Evolutionary conservation across 345 rosid genomes (phyloP).

Genomic region (Populus tremula): DNA sequence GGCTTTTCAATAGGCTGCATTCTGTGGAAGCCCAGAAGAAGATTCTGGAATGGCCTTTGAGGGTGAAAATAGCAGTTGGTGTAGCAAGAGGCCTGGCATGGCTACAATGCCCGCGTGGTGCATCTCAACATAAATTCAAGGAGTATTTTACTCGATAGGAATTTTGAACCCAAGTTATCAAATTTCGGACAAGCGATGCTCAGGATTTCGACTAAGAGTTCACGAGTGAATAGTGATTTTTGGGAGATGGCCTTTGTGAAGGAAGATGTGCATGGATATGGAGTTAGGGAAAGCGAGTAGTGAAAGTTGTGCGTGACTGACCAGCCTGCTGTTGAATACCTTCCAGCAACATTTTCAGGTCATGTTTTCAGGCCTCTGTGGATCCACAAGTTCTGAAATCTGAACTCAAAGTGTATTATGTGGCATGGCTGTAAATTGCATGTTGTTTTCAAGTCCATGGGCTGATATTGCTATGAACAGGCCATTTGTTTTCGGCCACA

Average conservation of each 20-base stretch:
- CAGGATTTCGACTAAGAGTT: not conserved
- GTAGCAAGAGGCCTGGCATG: constrained; percentile 28
- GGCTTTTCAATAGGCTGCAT: constrained; percentile 21
- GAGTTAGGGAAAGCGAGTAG: not conserved
- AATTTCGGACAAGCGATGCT: constrained; percentile 16
- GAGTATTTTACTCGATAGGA: constrained; percentile 15
- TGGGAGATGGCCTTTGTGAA: constrained; percentile 17
- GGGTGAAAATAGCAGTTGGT: constrained; percentile 27
- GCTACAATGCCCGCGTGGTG: not conserved
- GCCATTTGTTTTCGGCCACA: no score
- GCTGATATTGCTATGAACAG: no score
- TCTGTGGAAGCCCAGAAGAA: not conserved
- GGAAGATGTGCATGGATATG: constrained; percentile 25
- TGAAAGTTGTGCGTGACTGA: no score
- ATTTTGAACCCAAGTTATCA: constrained; percentile 20
- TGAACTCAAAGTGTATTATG: no score
- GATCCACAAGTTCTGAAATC: no score
- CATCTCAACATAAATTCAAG: constrained; percentile 24
- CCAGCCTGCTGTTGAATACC: no score
- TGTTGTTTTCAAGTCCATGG: no score
- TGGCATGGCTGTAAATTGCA: no score
- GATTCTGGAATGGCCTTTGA: constrained; percentile 21
- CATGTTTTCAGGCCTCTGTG: no score
- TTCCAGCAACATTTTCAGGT: no score
- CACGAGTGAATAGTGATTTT: constrained; percentile 1